Base-by-base conservation (phyloP, 768 basidiomycete species). In the Polyporus arcularius region DNA sequence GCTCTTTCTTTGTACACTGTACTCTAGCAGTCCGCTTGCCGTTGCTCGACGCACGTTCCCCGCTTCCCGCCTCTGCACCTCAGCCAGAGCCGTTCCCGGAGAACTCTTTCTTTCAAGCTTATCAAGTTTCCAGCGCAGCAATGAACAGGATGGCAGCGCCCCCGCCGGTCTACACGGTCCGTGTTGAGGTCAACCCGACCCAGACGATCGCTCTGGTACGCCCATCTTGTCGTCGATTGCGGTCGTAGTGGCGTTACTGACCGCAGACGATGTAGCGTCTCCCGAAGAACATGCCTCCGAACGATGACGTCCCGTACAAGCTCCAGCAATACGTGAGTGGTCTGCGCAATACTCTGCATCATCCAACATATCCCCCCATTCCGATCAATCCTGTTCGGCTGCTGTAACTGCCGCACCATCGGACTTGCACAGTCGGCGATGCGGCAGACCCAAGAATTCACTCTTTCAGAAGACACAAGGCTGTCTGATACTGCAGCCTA, bases 251-350 rank as follows among this genome's bases (percentile, higher is more conserved):
- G 26, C 26, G 26, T 5, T 32, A 12, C 28, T 32, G 26, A 11
- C 39, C 7, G 43, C 32, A 31, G 18, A 18, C 14, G 21, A 14
- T 43, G 32, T 45, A 71, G 70, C 65, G 64, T 51, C 66, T 64
- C 45, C 58, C 58, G 8, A 38, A 63, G 9, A 28, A 61, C 60
- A 50, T 66, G 32, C 38, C 64, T 9, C 69, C 71, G 18, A 57
- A 58, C 16, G 61, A 65, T 32, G 55, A 55, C 9, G 67, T 70
- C 49, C 71, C 71, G 14, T 61, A 63, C 43, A 63, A 66, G 49
- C 66, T 83, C 42, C 73, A 73, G 50, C 67, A 65, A 64, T 75
- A 72, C 58, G 81, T 80, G 54, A 52, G 71, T 60, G 26, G 31
- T 51, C 30, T 21, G 12, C 8, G n/a, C n/a, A n/a, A 35, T n/a